These are phyloP conservation scores for Pseudopediastrum boryanum DNA, from an alignment of 139 green algal genomes.

Conservation along the genomic window DNA sequence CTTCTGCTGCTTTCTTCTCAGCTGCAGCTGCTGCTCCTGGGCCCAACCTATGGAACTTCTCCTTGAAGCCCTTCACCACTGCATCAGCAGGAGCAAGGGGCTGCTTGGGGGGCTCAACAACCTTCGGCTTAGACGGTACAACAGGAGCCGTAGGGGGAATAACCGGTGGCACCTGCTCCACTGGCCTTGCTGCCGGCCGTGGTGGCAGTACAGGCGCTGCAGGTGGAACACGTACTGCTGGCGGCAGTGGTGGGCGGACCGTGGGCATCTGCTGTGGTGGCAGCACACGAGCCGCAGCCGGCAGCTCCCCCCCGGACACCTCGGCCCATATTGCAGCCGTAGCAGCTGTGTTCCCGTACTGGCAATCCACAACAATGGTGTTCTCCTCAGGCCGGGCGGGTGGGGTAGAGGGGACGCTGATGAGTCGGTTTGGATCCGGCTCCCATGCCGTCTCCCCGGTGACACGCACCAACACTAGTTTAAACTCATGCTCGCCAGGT, in stretches of 20 bases:
- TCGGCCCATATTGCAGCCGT: slow-evolving; percentile 22
- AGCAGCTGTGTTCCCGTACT: slow-evolving; percentile 6
- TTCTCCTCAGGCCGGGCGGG: neutral
- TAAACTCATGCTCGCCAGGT: slow-evolving; percentile 28
- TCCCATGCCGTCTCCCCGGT: slow-evolving; percentile 21
- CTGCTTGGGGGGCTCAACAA: slow-evolving; percentile 3
- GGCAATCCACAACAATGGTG: slow-evolving; percentile 18
- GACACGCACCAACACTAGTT: slow-evolving; percentile 17
- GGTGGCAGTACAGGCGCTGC: neutral
- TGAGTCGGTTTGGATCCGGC: slow-evolving; percentile 11
- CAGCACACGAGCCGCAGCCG: neutral
- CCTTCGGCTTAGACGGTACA: neutral
- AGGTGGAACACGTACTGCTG: neutral
- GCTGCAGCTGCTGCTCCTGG: slow-evolving; percentile 3
- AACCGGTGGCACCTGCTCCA: too few relatives aligned
- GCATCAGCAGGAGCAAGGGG: slow-evolving; percentile 35
- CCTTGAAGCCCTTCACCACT: slow-evolving; percentile 38
- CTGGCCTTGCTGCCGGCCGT: neutral
- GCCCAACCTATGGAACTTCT: too few relatives aligned
- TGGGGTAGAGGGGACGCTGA: neutral
- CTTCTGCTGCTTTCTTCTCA: neutral
- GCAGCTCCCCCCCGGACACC: neutral
- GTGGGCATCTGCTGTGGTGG: neutral
- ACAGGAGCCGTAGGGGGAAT: neutral
- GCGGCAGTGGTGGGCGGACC: neutral